Percentiles rank a stretch among this genome's conserved stretches.
These are phyloP conservation scores for Arachnomyces sp. DNA, from an alignment of 2,329 filamentous ascomycete genomes.

Conservation along the genomic window DNA sequence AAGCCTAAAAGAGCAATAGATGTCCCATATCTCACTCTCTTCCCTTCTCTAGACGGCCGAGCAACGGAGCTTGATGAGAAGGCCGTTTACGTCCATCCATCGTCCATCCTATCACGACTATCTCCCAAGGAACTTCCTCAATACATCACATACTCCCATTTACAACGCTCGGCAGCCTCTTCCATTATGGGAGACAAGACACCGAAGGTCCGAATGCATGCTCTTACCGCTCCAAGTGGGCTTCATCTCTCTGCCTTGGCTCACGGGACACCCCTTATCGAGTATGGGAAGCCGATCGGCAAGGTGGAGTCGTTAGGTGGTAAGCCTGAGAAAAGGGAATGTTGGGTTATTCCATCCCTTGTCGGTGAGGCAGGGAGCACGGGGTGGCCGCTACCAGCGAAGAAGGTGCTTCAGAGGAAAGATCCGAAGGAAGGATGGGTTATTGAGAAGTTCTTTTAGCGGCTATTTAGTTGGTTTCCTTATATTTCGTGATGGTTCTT, in stretches of 20 bases:
- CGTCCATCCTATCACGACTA: conserved; percentile 67
- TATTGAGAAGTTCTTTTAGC: conserved; percentile 48
- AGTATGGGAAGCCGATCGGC: conserved; percentile 85
- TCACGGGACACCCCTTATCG: conserved; percentile 74
- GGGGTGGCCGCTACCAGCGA: conserved; percentile 80
- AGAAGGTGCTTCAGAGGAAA: conserved; percentile 74
- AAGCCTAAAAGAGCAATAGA: conserved; percentile 83
- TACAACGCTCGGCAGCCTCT: conserved; percentile 60
- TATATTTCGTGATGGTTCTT: conserved; percentile 9
- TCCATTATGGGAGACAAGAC: conserved; percentile 46
- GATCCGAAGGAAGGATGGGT: conserved; percentile 67
- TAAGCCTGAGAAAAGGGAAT: conserved; percentile 55
- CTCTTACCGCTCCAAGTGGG: conserved; percentile 70
- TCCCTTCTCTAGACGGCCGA: conserved; percentile 52
- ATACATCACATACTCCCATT: conserved; percentile 79
- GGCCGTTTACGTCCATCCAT: conserved; percentile 80
- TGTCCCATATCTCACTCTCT: conserved; percentile 81
- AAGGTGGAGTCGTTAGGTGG: conserved; percentile 54
- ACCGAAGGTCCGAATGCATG: conserved; percentile 77
- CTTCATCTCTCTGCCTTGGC: conserved; percentile 70
- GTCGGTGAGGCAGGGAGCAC: conserved; percentile 60
- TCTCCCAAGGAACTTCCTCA: conserved; percentile 68
- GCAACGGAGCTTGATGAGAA: conserved; percentile 47
- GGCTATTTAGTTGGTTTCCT: conserved; percentile 10
- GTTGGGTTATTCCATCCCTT: conserved; percentile 74